Base-by-base conservation (phyloP, 768 basidiomycete genomes). In the Sporobolomyces phaffii region DNA sequence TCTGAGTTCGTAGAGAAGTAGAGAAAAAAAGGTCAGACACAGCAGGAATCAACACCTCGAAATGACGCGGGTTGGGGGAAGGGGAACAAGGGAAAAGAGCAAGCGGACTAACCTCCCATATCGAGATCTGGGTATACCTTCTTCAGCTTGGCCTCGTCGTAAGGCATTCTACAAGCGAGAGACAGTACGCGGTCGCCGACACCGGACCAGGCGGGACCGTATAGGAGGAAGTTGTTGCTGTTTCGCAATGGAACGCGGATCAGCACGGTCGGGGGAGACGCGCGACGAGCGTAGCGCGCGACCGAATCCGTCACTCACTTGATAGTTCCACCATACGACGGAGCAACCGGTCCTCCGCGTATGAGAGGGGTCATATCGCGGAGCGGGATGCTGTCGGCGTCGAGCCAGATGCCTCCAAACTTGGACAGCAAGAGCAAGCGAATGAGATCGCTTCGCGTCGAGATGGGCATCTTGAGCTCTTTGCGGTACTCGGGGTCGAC, bases 391-490 rank as follows among this genome's bases (percentile, higher is more conserved):
- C 28, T 40, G 29, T 60, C 65, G 15, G 50, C 58, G 38, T 60
- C 65, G 8, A 66, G 34, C 65, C 65, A 66, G 29, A 60, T 51
- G 36, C 65, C 65, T 14, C 65, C 65, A 38, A 45, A 60, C 33
- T 52, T 60, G 4, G 38, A 22, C n/a, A 66, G 44, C 13, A 66
- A 20, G 2, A 60, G 24, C 11, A 54, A 33, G 1, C 59, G 26
- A 17, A 54, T 59, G 14, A 66, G 50, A 22, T 66, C 65, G 26
- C 13, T 28, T 29, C 44, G 14, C 28, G 65, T 26, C 49, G 40
- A 14, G n/a, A 49, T 33, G 7, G 56, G 56, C 56, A 59, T 33
- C 9, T 65, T n/a, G 56, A 58, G 22, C n/a, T 34, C 13, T 4
- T 50, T 31, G 24, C 45, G 44, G 29, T 65, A 59, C 9, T 41